Evolutionary conservation across 768 basidiomycete species (phyloP).

Genomic region (Imleria badia): DNA sequence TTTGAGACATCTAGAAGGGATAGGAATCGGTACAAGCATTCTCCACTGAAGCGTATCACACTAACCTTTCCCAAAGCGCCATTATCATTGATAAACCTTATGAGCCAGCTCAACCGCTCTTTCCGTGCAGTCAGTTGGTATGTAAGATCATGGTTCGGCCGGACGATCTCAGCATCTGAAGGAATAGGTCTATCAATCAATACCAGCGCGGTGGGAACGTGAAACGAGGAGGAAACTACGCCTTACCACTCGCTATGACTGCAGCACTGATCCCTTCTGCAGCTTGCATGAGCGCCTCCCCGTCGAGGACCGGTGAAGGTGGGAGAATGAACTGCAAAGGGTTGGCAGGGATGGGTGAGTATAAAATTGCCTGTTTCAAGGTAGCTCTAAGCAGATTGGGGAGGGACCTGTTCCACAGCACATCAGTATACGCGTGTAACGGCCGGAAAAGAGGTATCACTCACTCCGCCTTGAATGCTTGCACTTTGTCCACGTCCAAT

Average conservation of each 20-base stretch:
- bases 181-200: not conserved
- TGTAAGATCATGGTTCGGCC: constrained; percentile 75
- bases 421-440: not conserved
- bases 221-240: not conserved
- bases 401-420: constrained; percentile 51
- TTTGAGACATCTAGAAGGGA: constrained; percentile 69
- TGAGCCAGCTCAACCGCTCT: constrained; percentile 79
- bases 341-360: constrained; percentile 73
- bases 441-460: constrained; percentile 17
- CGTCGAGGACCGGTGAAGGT: constrained; percentile 63
- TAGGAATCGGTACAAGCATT: constrained; percentile 2
- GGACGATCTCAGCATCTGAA: constrained; percentile 64
- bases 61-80: constrained; percentile 71
- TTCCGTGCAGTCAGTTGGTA: constrained; percentile 74
- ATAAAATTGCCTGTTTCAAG: constrained; percentile 82
- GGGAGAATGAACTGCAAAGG: constrained; percentile 80
- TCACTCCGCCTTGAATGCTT: constrained; percentile 62
- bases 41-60: not conserved
- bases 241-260: constrained; percentile 70
- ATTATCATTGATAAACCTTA: constrained; percentile 87
- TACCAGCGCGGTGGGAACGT: not conserved
- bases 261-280: constrained; percentile 73
- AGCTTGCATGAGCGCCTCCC: constrained; percentile 74
- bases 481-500: constrained; percentile 61
- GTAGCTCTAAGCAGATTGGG: constrained; percentile 73